Conservation (phyloP, 2,329 filamentous ascomycete species). For the Ilyonectria robusta region DNA sequence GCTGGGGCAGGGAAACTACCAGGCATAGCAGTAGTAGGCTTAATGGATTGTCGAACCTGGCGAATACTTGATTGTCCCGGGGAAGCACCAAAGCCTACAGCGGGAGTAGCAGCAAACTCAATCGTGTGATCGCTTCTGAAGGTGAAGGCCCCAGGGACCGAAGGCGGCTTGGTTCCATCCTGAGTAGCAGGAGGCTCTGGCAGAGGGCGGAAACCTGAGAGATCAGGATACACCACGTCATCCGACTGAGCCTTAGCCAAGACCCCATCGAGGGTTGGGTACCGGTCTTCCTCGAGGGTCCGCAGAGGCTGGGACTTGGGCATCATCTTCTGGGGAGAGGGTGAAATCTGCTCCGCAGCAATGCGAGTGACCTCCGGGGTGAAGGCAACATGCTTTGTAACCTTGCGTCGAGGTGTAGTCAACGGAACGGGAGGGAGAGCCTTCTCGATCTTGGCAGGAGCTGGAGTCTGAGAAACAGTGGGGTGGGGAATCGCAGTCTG, state of each 20-base stretch:
- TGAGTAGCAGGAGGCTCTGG: conserved; percentile 44
- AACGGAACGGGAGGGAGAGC: conserved; percentile 66
- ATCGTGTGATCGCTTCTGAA: conserved; percentile 78
- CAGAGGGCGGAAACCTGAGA: conserved; percentile 59
- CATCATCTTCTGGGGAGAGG: conserved; percentile 69
- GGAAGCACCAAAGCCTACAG: conserved; percentile 68
- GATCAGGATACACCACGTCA: conserved; percentile 67
- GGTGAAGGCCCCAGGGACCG: conserved; percentile 71
- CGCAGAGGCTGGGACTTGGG: conserved; percentile 58
- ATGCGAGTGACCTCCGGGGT: conserved; percentile 76
- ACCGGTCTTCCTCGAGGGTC: conserved; percentile 41
- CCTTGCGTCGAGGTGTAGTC: conserved; percentile 78
- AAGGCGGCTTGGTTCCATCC: conserved; percentile 50
- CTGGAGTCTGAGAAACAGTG: conserved; percentile 62
- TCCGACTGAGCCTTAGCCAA: conserved; percentile 45
- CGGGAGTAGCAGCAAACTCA: conserved; percentile 64
- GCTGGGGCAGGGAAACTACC: conserved; percentile 65
- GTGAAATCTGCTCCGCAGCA: conserved; percentile 61
- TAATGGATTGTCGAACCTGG: conserved; percentile 68
- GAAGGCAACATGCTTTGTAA: conserved; percentile 83
- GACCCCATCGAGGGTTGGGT: conserved; percentile 50
- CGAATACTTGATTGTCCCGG: conserved; percentile 74
- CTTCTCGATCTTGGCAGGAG: conserved; percentile 63
- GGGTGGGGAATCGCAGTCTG: conserved; percentile 66
- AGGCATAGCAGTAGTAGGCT: conserved; percentile 63